Conservation (phyloP, 164 flowering plant species). For the grape (Vitis vinifera) region DNA sequence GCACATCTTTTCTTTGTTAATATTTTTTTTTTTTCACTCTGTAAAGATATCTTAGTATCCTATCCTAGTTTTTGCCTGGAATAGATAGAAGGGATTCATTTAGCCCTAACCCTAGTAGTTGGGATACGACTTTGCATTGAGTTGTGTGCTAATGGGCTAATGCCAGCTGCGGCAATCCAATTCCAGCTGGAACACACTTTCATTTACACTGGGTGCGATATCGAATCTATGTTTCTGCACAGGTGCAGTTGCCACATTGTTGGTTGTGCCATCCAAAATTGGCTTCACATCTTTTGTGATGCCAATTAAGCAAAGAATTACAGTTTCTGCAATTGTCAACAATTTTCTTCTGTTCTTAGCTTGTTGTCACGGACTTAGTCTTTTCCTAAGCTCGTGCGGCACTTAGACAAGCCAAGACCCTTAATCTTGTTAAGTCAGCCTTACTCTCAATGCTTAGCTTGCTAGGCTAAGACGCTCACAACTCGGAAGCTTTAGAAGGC, state of each 20-base stretch:
- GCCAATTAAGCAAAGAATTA: background rate
- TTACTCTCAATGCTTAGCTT: too few relatives aligned
- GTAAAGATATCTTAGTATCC: too few relatives aligned
- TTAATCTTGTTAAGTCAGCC: too few relatives aligned
- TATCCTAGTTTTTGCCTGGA: too few relatives aligned
- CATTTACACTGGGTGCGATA: background rate
- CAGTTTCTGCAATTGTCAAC: background rate
- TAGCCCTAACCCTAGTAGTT: background rate
- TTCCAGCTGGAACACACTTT: background rate
- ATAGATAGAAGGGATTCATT: background rate
- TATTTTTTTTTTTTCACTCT: too few relatives aligned
- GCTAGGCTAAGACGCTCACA: too few relatives aligned
- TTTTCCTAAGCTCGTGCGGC: too few relatives aligned
- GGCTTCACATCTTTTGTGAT: background rate
- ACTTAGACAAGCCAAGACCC: too few relatives aligned
- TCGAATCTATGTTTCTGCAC: background rate
- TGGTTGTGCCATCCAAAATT: background rate
- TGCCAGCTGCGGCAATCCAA: too few relatives aligned
- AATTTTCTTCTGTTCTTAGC: background rate
- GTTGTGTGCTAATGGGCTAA: background rate
- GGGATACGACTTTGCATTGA: background rate
- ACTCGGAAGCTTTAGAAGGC: too few relatives aligned
- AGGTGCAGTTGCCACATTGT: background rate
- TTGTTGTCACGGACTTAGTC: too few relatives aligned
- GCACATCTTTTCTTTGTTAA: background rate